phyloP scores from a whole-genome alignment of 1,139 yeast species.

The Zygotorulaspora mrakii region DNA sequence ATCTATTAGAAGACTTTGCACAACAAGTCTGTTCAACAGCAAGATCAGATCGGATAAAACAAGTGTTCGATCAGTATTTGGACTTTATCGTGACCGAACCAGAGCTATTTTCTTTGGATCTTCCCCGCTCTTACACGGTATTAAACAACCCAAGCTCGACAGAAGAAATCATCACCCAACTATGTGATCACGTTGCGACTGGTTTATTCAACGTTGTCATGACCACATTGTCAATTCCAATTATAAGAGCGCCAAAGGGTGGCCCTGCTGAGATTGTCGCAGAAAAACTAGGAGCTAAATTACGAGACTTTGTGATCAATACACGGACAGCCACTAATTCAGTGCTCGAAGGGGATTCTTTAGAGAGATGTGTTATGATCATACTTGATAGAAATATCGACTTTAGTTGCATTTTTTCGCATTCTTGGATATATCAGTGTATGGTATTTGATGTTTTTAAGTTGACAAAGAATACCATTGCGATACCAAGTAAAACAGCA shows the following conservation, averaged over 20 bases:
- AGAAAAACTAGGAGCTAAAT: constrained; percentile 71
- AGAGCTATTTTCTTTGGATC: constrained; percentile 75
- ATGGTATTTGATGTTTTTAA: constrained; percentile 90
- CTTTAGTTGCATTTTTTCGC: constrained; percentile 89
- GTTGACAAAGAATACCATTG: constrained; percentile 73
- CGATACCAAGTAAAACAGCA: constrained; percentile 46
- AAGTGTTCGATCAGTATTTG: constrained; percentile 88
- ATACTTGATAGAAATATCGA: constrained; percentile 86
- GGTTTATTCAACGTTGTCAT: constrained; percentile 79
- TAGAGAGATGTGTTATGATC: constrained; percentile 70
- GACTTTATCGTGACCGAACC: constrained; percentile 93
- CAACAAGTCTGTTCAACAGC: constrained; percentile 71
- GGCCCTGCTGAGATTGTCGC: constrained; percentile 97
- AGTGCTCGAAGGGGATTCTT: constrained; percentile 32
- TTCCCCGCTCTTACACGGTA: constrained; percentile 58
- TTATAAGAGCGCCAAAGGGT: constrained; percentile 84
- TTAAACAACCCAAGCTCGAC: constrained; percentile 68
- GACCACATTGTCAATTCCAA: constrained; percentile 77
- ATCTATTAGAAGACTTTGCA: constrained; percentile 83
- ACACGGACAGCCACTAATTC: constrained; percentile 44
- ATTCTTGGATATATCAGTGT: constrained; percentile 97
- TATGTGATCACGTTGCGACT: constrained; percentile 68
- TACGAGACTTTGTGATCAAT: constrained; percentile 80
- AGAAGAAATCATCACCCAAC: constrained; percentile 67
- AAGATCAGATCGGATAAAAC: constrained; percentile 66